A percentile compares a stretch with the other conserved stretches of the same genome.
These are phyloP conservation scores for Basidiobolus meristosporus DNA, from an alignment of 371 early-diverging fungal genomes.

Conservation along the genomic window DNA sequence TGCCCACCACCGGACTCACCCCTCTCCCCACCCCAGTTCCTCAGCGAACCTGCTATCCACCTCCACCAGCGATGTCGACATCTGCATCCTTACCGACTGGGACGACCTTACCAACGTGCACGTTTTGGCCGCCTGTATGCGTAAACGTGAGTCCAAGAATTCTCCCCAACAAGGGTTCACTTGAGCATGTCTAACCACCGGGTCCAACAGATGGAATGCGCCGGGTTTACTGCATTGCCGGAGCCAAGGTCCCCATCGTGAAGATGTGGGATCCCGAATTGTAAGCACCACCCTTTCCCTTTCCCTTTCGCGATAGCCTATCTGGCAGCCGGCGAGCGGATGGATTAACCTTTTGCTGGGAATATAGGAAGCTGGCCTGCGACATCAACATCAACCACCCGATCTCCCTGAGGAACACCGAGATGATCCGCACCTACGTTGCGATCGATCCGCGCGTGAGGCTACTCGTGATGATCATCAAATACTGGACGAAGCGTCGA, in stretches of 20 bases:
- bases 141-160: slow-evolving; percentile 1
- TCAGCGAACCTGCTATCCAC: slow-evolving; percentile 3
- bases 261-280: slow-evolving; percentile 29
- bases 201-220: slow-evolving; percentile 27
- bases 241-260: slow-evolving; percentile 42
- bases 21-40: slow-evolving; percentile 1
- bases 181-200: background rate
- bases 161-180: background rate
- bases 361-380: slow-evolving; percentile 17
- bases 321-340: background rate
- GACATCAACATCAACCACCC: slow-evolving; percentile 66
- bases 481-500: slow-evolving; percentile 57
- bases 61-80: slow-evolving; percentile 3
- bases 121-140: background rate
- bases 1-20: background rate
- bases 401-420: slow-evolving; percentile 50
- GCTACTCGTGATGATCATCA: slow-evolving; percentile 43
- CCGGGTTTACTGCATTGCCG: slow-evolving; percentile 22
- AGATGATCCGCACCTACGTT: slow-evolving; percentile 45
- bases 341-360: background rate
- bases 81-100: slow-evolving; percentile 3
- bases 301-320: background rate
- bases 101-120: background rate
- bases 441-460: slow-evolving; percentile 51
- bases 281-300: slow-evolving; percentile 15